phyloP scores from a whole-genome alignment of 2,329 filamentous ascomycete genomes.

The Cytospora leucostoma region DNA sequence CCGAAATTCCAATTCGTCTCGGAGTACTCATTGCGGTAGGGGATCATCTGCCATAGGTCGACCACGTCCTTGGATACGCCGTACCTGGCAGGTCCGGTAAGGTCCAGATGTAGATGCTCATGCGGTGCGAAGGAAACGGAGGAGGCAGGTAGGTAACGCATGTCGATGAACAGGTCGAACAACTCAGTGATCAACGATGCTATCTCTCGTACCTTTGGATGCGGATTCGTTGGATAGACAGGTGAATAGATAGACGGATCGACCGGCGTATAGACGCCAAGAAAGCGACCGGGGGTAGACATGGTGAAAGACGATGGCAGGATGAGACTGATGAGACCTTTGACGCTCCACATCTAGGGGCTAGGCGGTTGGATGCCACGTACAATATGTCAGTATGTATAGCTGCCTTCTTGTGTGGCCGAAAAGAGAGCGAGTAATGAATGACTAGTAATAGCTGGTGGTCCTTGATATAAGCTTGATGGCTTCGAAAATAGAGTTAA shows the following conservation, averaged over 20 bases:
- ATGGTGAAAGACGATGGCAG: background rate
- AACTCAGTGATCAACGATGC: background rate
- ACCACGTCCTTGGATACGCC: background rate
- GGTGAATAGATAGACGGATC: background rate
- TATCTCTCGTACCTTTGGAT: background rate
- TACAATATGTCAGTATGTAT: background rate
- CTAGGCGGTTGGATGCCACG: background rate
- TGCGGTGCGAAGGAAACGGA: background rate
- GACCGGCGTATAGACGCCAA: background rate
- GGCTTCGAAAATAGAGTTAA: no score
- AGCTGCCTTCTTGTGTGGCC: no score
- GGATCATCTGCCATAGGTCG: constrained; percentile 2
- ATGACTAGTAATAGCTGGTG: no score
- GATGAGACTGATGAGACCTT: background rate
- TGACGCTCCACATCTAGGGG: background rate
- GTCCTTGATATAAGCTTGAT: no score
- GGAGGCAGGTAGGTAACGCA: background rate
- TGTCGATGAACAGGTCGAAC: background rate
- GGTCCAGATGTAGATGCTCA: background rate
- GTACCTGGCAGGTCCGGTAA: background rate
- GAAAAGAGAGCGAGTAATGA: no score
- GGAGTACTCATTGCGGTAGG: background rate
- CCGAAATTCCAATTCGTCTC: background rate
- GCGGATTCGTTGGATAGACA: background rate
- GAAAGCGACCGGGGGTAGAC: background rate